Percentiles rank a stretch among this genome's conserved stretches.
These are phyloP conservation scores for Brasenia schreberi DNA, from an alignment of 164 flowering plant genomes.

Conservation along the genomic window DNA sequence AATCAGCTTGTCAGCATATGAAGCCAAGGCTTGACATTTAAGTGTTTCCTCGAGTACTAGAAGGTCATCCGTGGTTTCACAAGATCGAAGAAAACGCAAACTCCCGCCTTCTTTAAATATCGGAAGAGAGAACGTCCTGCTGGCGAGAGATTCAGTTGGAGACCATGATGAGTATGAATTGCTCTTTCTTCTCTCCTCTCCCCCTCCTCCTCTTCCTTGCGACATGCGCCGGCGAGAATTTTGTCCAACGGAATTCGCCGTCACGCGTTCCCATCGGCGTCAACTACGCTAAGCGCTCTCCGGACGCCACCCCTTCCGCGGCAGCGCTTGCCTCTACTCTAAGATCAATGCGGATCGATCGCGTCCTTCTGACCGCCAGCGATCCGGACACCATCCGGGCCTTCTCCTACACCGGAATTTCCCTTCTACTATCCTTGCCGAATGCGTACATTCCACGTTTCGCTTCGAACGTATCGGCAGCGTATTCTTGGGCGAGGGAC, in stretches of 20 bases:
- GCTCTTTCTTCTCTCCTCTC: neutral
- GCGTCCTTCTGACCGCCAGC: conserved; percentile 35
- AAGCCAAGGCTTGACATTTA: neutral
- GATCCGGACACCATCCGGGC: conserved; percentile 40
- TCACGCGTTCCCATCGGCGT: neutral
- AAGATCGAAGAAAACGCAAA: no score
- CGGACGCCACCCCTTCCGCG: conserved; percentile 14
- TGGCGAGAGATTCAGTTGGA: neutral
- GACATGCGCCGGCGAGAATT: neutral
- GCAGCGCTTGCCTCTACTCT: neutral
- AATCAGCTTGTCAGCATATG: neutral
- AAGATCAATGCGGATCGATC: conserved; percentile 9
- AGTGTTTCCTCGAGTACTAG: neutral
- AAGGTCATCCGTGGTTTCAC: no score
- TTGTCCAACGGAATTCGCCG: no score
- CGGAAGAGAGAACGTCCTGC: neutral
- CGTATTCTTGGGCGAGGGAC: conserved; percentile 41
- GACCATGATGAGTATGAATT: neutral
- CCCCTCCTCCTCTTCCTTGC: conserved; percentile 7
- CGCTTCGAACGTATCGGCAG: conserved; percentile 53
- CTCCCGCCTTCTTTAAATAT: no score
- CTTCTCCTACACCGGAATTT: conserved; percentile 53
- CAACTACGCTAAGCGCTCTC: conserved; percentile 12
- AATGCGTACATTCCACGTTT: conserved; percentile 40
- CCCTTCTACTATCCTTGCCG: conserved; percentile 60